A percentile compares a stretch with the other conserved stretches of the same genome.
Conservation (phyloP, 345 rosid genomes). For the Citrus glauca region DNA sequence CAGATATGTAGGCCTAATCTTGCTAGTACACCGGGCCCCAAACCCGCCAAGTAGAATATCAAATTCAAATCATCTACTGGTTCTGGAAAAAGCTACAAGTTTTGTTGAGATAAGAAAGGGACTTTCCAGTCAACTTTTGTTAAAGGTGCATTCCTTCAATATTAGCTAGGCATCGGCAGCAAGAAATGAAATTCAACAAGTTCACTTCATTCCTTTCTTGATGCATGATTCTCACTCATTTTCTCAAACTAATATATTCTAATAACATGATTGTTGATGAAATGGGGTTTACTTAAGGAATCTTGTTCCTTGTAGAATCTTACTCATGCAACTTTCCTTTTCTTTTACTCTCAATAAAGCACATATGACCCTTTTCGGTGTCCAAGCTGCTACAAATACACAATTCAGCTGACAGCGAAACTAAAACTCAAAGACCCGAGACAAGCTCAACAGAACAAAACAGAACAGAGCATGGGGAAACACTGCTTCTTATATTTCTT, state of each 20-base stretch:
- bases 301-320: constrained; percentile 40
- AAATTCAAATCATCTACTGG: not conserved
- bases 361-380: constrained; percentile 11
- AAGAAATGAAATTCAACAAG: constrained; percentile 14
- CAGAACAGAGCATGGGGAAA: constrained; percentile 26
- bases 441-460: not conserved
- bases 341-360: constrained; percentile 30
- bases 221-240: not conserved
- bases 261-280: not conserved
- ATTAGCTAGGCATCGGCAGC: not conserved
- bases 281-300: constrained; percentile 30
- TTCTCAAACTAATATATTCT: not conserved
- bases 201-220: constrained; percentile 28
- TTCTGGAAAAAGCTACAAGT: not conserved
- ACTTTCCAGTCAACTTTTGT: not conserved
- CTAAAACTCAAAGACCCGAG: not conserved
- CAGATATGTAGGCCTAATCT: not conserved
- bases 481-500: constrained; percentile 15
- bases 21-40: not conserved
- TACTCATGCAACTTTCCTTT: constrained; percentile 38
- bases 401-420: not conserved
- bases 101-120: not conserved
- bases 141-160: not conserved
- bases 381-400: not conserved
- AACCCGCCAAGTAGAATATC: not conserved